Evolutionary conservation across 2,329 filamentous ascomycete species (phyloP), one percentile per base, ranked within the genome.

Genomic region (Podosphaera fusca): DNA sequence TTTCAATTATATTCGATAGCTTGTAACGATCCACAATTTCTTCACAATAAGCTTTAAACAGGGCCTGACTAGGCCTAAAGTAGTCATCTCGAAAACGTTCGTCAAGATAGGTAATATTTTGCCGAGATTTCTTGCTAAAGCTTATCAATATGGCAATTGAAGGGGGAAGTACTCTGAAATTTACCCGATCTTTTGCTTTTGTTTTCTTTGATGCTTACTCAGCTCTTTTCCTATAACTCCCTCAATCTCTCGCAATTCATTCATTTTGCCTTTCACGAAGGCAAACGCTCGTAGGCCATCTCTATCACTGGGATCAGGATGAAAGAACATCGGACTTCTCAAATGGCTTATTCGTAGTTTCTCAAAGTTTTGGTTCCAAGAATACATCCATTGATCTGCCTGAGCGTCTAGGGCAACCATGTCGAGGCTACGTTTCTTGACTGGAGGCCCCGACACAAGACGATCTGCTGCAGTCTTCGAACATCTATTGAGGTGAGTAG

Each of bases 251-350:
- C 77, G 72, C 7, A 88, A 68, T 63, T 90, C 84, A 4, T 70
- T 68, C 58, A 80, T 75, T n/a, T 60, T 70, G 0, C 75, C 74
- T 21, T 75, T 71, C 58, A 77, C 74, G 63, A 84, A 80, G 0
- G 83, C 76, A 68, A 82, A 85, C 0, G 80, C 81, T 30, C 89
- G 70, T 63, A 90, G 70, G 0, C 81, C 81, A 69, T 90, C 85
- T 1, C 84, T 74, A 67, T 90, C 85, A 0, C 77, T 73, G 0
- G 85, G 85, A 64, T 90, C 85, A 12, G 86, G 74, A 64, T 92
- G 85, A 71, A 87, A 90, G 64, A 89, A 84, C 82, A 90, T 85
- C 0, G 84, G 85, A 61, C 84, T 88, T 14, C 85, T 75, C 45
- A 92, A 70, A 63, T 88, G 79, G 1, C 76, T 73, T 52, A 90